Evolutionary conservation across 495 filamentous ascomycete species (phyloP), one percentile per base, ranked within the genome.

Genomic region (Hypoxylon subgilvum): DNA sequence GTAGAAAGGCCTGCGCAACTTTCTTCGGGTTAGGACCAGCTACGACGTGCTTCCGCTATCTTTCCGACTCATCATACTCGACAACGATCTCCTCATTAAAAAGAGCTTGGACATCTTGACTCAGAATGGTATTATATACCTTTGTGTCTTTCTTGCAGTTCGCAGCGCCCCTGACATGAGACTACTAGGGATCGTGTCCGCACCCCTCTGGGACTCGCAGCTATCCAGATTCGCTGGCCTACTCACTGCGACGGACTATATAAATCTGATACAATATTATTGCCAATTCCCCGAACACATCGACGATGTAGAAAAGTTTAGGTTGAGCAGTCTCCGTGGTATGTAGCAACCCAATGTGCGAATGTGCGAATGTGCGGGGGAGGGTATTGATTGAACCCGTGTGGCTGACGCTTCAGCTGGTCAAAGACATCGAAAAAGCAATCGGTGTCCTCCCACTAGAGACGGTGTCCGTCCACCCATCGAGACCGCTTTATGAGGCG

Each of bases 211-310:
- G 94, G 94, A 99, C 74, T 96, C 92, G 25, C 90, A 90, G 50
- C 89, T 87, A 3, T 96, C 92, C 19, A 91, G 87, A 17, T 99
- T 97, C 69, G 94, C 95, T 18, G 94, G 94, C 43, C 80, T 97
- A 18, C 81, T 99, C 66, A 97, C 94, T 16, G 95, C 90, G 39
- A 94, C 91, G 57, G 94, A 99, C 72, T 99, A 94, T 72, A 89
- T 99, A 78, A 99, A 99, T 70, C 88, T 99, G 49, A 95, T 99
- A 46, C 95, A 97, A 74, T 99, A 97, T 73, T 97, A 97, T 77
- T 97, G 94, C 86, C 93, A 97, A 75, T 96, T 93, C 65, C 95
- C 95, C 12, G 90, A 93, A 36, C 87, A 90, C 9, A 81, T 99
- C 47, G 84, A 86, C 50, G 82, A 92, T 67, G 88, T 97, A 67